Evolutionary conservation across 768 basidiomycete genomes (phyloP).

Genomic region (Lactarius trivialis): DNA sequence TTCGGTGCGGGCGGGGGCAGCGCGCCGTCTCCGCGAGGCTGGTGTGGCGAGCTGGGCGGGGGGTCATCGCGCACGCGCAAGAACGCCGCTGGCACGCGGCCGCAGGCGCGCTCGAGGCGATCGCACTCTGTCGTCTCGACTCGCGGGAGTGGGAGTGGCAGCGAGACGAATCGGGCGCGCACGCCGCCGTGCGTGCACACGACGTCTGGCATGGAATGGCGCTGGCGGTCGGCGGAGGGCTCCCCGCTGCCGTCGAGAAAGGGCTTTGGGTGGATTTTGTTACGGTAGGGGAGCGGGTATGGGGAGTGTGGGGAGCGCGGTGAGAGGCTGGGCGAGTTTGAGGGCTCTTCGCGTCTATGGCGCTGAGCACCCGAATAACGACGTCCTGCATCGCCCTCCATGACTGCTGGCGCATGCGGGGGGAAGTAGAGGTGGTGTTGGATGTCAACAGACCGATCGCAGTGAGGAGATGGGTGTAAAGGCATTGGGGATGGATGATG

Average conservation of each 20-base stretch:
- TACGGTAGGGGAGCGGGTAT: constrained; percentile 15
- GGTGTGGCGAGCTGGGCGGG: constrained; percentile 16
- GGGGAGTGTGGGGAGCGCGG: constrained; percentile 1
- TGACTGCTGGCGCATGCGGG: not conserved
- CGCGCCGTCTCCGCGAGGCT: constrained; percentile 8
- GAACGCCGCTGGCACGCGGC: constrained; percentile 4
- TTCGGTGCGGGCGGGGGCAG: constrained; percentile 14
- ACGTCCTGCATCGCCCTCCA: constrained; percentile 10
- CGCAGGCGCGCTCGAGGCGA: constrained; percentile 18
- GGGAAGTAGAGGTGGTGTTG: not conserved
- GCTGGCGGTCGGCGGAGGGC: not conserved
- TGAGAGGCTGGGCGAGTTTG: not conserved
- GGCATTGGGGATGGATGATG: not conserved
- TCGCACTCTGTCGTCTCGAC: constrained; percentile 12
- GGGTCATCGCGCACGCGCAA: constrained; percentile 5
- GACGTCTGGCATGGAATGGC: constrained; percentile 12
- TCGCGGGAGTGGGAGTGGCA: not conserved
- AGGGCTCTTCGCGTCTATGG: not conserved
- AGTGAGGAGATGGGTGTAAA: not conserved
- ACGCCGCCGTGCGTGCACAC: constrained; percentile 3
- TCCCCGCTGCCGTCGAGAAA: not conserved
- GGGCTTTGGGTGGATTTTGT: not conserved
- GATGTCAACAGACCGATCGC: not conserved
- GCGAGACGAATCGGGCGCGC: constrained; percentile 17
- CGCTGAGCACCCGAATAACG: constrained; percentile 4